phyloP scores from a whole-genome alignment of 208 protist species.

The Jaenimonas drosophilae region DNA sequence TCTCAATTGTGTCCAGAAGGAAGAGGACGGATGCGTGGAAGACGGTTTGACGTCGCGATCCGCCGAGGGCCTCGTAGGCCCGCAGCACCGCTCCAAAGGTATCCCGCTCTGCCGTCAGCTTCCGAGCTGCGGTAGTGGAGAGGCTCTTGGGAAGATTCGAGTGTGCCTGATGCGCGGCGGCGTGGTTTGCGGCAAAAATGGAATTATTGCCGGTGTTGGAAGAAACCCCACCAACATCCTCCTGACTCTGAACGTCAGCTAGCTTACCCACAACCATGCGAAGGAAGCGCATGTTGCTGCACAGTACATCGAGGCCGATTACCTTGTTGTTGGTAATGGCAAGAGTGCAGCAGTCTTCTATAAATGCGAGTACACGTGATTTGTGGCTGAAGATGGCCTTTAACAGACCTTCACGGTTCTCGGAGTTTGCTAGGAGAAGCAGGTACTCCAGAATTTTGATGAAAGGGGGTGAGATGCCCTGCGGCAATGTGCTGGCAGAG shows the following conservation, averaged over 20 bases:
- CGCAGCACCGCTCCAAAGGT: conserved; percentile 37
- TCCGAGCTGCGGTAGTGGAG: conserved; percentile 30
- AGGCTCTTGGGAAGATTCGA: conserved; percentile 22
- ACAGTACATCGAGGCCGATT: conserved; percentile 46
- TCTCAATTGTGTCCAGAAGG: conserved; percentile 35
- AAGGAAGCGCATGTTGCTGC: conserved; percentile 43
- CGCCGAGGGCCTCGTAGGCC: conserved; percentile 46
- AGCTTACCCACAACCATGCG: conserved; percentile 29
- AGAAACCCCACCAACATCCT: no score
- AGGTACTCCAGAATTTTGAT: conserved; percentile 60
- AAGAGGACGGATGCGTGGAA: conserved; percentile 55
- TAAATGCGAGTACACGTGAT: conserved; percentile 42
- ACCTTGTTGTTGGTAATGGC: conserved; percentile 10
- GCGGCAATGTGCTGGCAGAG: conserved; percentile 14
- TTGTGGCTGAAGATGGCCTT: conserved; percentile 49
- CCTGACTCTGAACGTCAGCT: no score
- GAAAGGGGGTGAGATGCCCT: conserved; percentile 37
- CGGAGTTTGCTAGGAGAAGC: conserved; percentile 16
- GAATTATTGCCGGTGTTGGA: neutral
- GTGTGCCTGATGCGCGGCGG: neutral
- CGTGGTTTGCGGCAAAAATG: no score
- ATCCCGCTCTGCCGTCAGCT: conserved; percentile 54
- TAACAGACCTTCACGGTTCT: conserved; percentile 46
- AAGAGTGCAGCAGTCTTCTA: conserved; percentile 35
- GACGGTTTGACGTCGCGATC: conserved; percentile 29